A percentile compares a stretch with the other conserved stretches of the same genome.
phyloP scores from a whole-genome alignment of 1,139 yeast species.

The Debaryomyces singareniensis region DNA sequence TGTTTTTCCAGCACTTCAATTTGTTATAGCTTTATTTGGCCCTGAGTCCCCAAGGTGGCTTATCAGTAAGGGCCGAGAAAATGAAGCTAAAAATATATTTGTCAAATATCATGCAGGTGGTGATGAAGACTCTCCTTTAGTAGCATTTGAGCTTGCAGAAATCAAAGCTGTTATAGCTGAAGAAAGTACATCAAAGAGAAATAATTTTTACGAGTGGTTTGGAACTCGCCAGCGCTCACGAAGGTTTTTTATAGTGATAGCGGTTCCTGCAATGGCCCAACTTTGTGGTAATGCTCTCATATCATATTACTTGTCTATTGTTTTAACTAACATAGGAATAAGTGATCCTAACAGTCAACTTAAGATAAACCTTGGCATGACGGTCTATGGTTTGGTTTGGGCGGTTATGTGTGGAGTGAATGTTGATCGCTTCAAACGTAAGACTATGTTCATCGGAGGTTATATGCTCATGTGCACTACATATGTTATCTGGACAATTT shows the following conservation, averaged over 20 bases:
- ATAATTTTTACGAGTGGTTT: slow-evolving; percentile 19
- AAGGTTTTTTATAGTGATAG: slow-evolving; percentile 8
- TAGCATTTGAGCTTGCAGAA: slow-evolving; percentile 33
- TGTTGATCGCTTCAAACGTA: too few relatives aligned
- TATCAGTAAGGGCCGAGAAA: slow-evolving; percentile 27
- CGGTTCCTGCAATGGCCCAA: slow-evolving; percentile 8
- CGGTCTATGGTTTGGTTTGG: too few relatives aligned
- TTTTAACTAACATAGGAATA: too few relatives aligned
- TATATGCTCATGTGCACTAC: too few relatives aligned
- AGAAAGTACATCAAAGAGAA: slow-evolving; percentile 12
- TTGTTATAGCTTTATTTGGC: slow-evolving; percentile 17
- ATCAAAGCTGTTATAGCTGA: slow-evolving; percentile 22
- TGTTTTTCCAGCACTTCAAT: slow-evolving; percentile 15
- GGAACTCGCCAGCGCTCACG: too few relatives aligned
- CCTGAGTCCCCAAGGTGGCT: slow-evolving; percentile 47
- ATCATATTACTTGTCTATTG: too few relatives aligned
- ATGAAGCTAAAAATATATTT: slow-evolving; percentile 35
- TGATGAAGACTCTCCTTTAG: slow-evolving; percentile 16
- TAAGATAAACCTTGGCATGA: too few relatives aligned
- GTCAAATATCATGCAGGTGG: slow-evolving; percentile 36
- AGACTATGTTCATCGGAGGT: too few relatives aligned
- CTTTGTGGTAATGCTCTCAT: too few relatives aligned
- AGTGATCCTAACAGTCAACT: too few relatives aligned
- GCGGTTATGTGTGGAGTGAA: too few relatives aligned
- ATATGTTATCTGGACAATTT: too few relatives aligned